Evolutionary conservation across 2,329 filamentous ascomycete species (phyloP), one percentile per base, ranked within the genome.

Genomic region (Fusarium sp.): DNA sequence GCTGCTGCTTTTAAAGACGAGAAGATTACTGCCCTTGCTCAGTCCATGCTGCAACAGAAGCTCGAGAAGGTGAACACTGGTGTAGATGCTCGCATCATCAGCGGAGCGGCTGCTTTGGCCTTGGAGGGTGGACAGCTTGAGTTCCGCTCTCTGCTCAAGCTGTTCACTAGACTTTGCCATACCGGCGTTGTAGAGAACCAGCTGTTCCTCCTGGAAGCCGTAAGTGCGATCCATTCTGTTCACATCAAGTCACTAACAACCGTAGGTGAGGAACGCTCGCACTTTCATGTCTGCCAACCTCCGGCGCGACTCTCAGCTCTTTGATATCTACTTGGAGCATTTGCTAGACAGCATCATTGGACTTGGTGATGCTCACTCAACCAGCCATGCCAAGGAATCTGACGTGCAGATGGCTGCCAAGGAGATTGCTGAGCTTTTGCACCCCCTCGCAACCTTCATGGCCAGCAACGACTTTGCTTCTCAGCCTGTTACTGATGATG

Each of bases 21-120:
- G 69, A 98, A 98, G 84, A 97, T 99, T 63, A 97, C 93, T 8
- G 95, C 95, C 6, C 86, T 99, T 62, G 96, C 95, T 3, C 93
- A 98, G 77, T 97, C 95, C 1, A 98, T 99, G 92, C 90, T 99
- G 27, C 85, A 98, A n/a, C 97, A 99, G 80, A 98, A 99, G 82
- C 90, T 98, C 67, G 92, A 93, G 70, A 96, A 97, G 82, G 91
- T 98, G 65, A 97, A 91, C 79, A 87, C 90, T 68, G 86, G 89
- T 6, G 93, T 98, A 3, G 95, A 98, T 85, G 91, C 93, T 33
- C 92, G 93, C 65, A 97, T 99, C 69, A 92, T 98, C 64, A 91
- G 90, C 17, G 95, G 97, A 69, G 92, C 95, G 8, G 95, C 95
- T 10, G 87, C 90, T 7, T 85, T 99, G 65, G 93, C 95, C 35